phyloP scores from a whole-genome alignment of 495 filamentous ascomycete species.

The Aspergillus saccharolyticus region DNA sequence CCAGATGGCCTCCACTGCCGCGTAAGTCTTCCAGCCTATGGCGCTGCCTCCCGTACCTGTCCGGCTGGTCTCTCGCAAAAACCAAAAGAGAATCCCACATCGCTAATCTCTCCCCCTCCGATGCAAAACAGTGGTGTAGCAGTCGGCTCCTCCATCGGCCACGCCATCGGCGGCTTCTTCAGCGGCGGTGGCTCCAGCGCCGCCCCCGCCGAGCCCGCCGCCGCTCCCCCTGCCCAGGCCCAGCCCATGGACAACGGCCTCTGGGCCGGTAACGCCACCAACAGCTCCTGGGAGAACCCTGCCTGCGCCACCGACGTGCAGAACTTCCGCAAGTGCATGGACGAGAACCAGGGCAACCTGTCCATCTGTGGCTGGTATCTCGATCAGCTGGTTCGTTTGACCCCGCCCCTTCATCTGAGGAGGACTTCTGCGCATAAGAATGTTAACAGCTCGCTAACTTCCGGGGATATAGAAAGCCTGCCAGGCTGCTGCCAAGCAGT shows the following conservation, averaged over 20 bases:
- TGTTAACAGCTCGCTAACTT: conserved; percentile 30
- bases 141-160: conserved; percentile 89
- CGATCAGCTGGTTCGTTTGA: conserved; percentile 73
- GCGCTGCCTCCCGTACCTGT: no score
- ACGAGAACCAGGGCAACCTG: conserved; percentile 88
- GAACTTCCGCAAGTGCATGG: conserved; percentile 90
- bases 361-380: conserved; percentile 97
- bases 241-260: conserved; percentile 46
- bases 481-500: conserved; percentile 82
- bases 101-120: no score
- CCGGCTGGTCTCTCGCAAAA: conserved; percentile 2
- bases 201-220: conserved; percentile 51
- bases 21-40: no score
- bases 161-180: conserved; percentile 85
- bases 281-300: conserved; percentile 39
- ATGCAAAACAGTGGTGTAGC: conserved; percentile 72
- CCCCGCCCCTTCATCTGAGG: no score
- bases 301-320: conserved; percentile 76
- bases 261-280: conserved; percentile 51
- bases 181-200: conserved; percentile 59
- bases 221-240: conserved; percentile 31
- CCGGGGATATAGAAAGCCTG: conserved; percentile 67
- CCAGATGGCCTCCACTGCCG: conserved; percentile 82
- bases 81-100: conserved; percentile 1
- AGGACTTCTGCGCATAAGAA: no score